Conservation (phyloP, 768 basidiomycete species). For the Daedalea quercina region DNA sequence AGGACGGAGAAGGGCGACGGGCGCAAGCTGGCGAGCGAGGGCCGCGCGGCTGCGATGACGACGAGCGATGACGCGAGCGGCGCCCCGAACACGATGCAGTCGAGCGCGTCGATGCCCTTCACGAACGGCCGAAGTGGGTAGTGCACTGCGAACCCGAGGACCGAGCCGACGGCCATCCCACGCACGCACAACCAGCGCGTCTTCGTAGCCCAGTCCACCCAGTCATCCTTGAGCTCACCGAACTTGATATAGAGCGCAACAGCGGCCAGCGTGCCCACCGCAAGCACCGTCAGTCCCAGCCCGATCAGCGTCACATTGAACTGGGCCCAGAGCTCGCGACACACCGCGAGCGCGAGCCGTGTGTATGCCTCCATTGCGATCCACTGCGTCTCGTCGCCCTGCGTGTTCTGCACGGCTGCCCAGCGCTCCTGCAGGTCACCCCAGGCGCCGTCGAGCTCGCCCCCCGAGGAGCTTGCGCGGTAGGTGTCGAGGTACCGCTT, state of each 20-base stretch:
- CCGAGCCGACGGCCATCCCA: conserved; percentile 9
- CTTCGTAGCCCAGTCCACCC: conserved; percentile 36
- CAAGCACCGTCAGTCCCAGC: conserved; percentile 61
- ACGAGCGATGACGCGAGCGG: conserved; percentile 40
- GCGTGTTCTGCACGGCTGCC: conserved; percentile 18
- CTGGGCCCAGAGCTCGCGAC: conserved; percentile 90
- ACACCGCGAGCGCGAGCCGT: conserved; percentile 55
- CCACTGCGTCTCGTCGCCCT: conserved; percentile 10
- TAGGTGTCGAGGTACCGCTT: conserved; percentile 73
- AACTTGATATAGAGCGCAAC: conserved; percentile 51
- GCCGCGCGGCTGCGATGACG: conserved; percentile 36
- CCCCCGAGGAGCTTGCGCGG: conserved; percentile 58
- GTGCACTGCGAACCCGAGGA: conserved; percentile 29
- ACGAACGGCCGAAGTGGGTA: conserved; percentile 26
- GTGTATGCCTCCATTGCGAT: conserved; percentile 40
- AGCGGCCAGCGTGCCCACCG: conserved; percentile 44
- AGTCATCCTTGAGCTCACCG: conserved; percentile 28
- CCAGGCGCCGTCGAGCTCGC: conserved; percentile 70
- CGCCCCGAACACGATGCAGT: conserved; percentile 43
- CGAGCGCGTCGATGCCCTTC: conserved; percentile 43
- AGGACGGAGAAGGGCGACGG: conserved; percentile 42
- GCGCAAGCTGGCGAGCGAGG: conserved; percentile 20
- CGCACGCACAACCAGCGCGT: conserved; percentile 8
- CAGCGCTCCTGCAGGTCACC: conserved; percentile 39
- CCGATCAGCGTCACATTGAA: conserved; percentile 79